phyloP scores from a whole-genome alignment of 164 flowering plant genomes.

The Cinnamomum chago region DNA sequence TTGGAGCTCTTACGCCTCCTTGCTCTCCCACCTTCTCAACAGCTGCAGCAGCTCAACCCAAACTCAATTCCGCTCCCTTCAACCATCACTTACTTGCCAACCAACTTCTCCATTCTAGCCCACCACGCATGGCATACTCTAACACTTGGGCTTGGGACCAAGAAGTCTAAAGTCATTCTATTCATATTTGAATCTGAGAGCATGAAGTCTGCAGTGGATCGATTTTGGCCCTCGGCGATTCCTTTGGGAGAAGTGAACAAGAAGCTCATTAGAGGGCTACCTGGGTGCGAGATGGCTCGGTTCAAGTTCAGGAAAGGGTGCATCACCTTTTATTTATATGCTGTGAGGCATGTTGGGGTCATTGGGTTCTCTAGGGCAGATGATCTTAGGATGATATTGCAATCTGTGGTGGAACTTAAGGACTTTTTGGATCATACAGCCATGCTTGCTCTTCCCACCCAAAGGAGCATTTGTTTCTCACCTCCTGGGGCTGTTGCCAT shows the following conservation, averaged over 20 bases:
- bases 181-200: conserved; percentile 73
- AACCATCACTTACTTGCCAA: conserved; percentile 68
- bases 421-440: conserved; percentile 97
- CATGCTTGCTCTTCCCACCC: conserved; percentile 88
- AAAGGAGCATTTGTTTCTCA: conserved; percentile 44
- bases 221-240: conserved; percentile 76
- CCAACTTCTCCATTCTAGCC: conserved; percentile 92
- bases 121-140: conserved; percentile 98
- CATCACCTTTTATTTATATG: conserved; percentile 83
- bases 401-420: conserved; percentile 67
- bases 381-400: conserved; percentile 57
- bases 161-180: conserved; percentile 77
- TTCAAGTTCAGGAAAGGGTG: conserved; percentile 94
- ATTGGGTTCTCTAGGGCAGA: conserved; percentile 60
- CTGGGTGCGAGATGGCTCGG: conserved; percentile 76
- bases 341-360: conserved; percentile 48
- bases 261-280: conserved; percentile 54
- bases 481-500: conserved; percentile 36
- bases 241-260: conserved; percentile 86
- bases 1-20: conserved; percentile 64
- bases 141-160: conserved; percentile 91
- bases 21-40: conserved; percentile 35
- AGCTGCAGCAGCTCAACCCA: conserved; percentile 7
- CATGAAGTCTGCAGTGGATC: conserved; percentile 49
- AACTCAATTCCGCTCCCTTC: conserved; percentile 52